Evolutionary conservation across 2,329 filamentous ascomycete genomes (phyloP).

Genomic region (Rasamsonia emersonii): DNA sequence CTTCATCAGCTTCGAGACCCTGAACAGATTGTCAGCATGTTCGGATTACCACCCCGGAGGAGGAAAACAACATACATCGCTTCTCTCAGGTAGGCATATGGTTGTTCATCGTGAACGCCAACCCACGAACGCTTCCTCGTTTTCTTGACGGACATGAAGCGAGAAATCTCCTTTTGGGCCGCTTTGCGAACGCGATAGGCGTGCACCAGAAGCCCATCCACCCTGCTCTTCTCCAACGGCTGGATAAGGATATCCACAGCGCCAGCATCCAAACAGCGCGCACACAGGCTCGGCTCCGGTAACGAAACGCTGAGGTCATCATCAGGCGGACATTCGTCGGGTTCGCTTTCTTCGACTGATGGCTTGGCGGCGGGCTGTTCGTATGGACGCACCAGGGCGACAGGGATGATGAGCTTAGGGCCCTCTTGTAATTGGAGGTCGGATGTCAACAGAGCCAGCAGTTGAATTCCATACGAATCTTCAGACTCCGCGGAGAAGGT

Average conservation of each 20-base stretch:
- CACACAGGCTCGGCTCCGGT: slow-evolving; percentile 47
- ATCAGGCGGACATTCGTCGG: too few relatives aligned
- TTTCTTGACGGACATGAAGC: slow-evolving; percentile 62
- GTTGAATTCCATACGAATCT: slow-evolving; percentile 40
- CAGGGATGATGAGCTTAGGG: slow-evolving; percentile 41
- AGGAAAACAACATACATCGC: slow-evolving; percentile 54
- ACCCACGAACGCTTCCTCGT: slow-evolving; percentile 87
- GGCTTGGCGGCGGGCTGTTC: slow-evolving; percentile 27
- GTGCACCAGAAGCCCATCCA: slow-evolving; percentile 70
- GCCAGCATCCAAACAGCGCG: slow-evolving; percentile 73
- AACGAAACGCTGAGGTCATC: too few relatives aligned
- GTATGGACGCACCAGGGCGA: slow-evolving; percentile 36
- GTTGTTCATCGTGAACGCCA: slow-evolving; percentile 72
- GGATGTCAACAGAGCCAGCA: slow-evolving; percentile 40
- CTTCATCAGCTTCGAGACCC: slow-evolving; percentile 78
- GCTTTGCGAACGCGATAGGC: slow-evolving; percentile 76
- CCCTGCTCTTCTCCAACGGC: slow-evolving; percentile 64
- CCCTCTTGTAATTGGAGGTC: slow-evolving; percentile 43
- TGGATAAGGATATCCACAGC: slow-evolving; percentile 78
- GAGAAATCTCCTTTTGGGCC: slow-evolving; percentile 62
- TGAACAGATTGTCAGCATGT: slow-evolving; percentile 12
- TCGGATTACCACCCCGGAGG: slow-evolving; percentile 1
- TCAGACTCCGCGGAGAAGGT: slow-evolving; percentile 37
- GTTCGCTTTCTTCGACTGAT: slow-evolving; percentile 23
- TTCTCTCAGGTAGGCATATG: slow-evolving; percentile 81